These are phyloP conservation scores for Neurospora sp. DNA, from an alignment of 2,329 filamentous ascomycete species.

Conservation along the genomic window DNA sequence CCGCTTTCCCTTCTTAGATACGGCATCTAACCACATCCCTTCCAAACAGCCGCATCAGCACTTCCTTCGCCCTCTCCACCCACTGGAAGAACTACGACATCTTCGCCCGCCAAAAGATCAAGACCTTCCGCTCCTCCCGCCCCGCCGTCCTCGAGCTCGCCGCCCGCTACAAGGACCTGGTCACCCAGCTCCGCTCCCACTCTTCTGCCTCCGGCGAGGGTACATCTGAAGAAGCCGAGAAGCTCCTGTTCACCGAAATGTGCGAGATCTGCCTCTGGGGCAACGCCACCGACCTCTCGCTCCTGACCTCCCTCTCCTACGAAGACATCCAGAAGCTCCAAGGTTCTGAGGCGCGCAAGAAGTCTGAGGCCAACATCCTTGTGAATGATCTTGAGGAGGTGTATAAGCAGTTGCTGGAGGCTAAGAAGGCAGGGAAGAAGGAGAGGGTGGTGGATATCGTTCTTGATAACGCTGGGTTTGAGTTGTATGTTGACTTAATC, in stretches of 20 bases:
- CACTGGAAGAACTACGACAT: constrained; percentile 89
- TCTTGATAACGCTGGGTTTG: constrained; percentile 94
- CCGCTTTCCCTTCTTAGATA: too few species aligned
- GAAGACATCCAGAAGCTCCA: constrained; percentile 97
- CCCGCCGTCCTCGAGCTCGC: constrained; percentile 46
- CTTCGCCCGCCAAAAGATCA: constrained; percentile 82
- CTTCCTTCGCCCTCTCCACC: constrained; percentile 63
- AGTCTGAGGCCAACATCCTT: constrained; percentile 82
- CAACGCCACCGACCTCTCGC: constrained; percentile 88
- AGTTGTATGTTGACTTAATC: constrained; percentile 90
- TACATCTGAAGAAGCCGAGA: constrained; percentile 53
- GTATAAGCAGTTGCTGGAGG: constrained; percentile 19
- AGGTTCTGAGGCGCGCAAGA: constrained; percentile 76
- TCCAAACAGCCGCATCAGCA: constrained; percentile 56
- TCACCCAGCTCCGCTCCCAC: constrained; percentile 51
- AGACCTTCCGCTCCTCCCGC: constrained; percentile 84
- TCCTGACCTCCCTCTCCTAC: constrained; percentile 82
- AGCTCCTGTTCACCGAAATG: constrained; percentile 80
- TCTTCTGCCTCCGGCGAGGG: constrained; percentile 32
- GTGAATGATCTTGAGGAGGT: constrained; percentile 63
- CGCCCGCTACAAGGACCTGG: constrained; percentile 43
- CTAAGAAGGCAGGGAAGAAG: constrained; percentile 24
- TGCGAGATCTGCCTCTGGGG: constrained; percentile 96
- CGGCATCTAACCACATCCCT: too few species aligned
- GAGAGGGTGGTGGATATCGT: constrained; percentile 85